A percentile compares a stretch with the other conserved stretches of the same genome.
Conservation (phyloP, 83 land plant species). For the Diphasiastrum complanatum region DNA sequence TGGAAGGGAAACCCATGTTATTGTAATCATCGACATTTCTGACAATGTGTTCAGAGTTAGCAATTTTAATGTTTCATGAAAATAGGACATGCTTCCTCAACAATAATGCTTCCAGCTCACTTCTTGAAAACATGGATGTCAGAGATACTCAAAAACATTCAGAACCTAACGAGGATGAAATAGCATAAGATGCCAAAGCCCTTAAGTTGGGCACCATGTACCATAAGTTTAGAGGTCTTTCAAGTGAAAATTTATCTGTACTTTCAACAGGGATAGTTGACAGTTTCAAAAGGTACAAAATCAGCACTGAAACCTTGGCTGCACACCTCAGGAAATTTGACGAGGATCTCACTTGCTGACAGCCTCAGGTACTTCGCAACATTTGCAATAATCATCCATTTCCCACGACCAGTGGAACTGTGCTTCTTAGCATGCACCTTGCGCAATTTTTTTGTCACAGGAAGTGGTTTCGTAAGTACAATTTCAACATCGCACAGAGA, state of each 20-base stretch:
- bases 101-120: too few relatives aligned
- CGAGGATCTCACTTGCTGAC: slow-evolving; percentile 60
- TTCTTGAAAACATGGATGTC: too few relatives aligned
- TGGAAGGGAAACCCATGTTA: neutral
- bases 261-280: too few relatives aligned
- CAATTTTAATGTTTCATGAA: too few relatives aligned
- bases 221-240: neutral
- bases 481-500: slow-evolving; percentile 72
- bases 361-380: slow-evolving; percentile 77
- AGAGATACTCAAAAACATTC: too few relatives aligned
- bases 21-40: neutral
- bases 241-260: too few relatives aligned
- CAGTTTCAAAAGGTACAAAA: too few relatives aligned
- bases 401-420: slow-evolving; percentile 63
- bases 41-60: too few relatives aligned
- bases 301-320: too few relatives aligned
- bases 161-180: too few relatives aligned
- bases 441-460: slow-evolving; percentile 11
- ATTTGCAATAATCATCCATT: slow-evolving; percentile 76
- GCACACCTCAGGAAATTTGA: slow-evolving; percentile 53
- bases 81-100: too few relatives aligned
- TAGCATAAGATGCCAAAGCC: neutral
- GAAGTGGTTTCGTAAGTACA: slow-evolving; percentile 37
- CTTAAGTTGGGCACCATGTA: neutral
- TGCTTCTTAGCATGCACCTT: slow-evolving; percentile 31